These are phyloP conservation scores for Xylariaceae sp. DNA, from an alignment of 2,329 filamentous ascomycete species.

Conservation along the genomic window DNA sequence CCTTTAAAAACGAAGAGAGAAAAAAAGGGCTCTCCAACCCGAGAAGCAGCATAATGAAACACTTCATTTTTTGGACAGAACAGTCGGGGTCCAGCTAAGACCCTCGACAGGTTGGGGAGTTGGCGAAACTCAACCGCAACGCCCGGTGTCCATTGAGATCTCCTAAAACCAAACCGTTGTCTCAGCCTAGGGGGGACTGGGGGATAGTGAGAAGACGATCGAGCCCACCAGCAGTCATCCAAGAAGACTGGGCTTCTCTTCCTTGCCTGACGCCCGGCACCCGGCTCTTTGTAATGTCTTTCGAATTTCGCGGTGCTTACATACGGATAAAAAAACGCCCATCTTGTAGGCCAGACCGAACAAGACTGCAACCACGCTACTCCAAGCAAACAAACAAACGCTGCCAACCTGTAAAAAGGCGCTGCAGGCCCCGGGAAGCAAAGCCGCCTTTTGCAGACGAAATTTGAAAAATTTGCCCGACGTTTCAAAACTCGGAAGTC, in stretches of 20 bases:
- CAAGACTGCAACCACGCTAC: constrained; percentile 28
- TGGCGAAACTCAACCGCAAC: neutral
- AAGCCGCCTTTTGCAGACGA: constrained; percentile 24
- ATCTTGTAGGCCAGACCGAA: constrained; percentile 20
- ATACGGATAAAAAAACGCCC: neutral
- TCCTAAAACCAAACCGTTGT: neutral
- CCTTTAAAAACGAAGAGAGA: neutral
- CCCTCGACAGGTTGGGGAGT: neutral
- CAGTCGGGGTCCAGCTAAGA: constrained; percentile 2
- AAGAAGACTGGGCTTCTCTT: neutral
- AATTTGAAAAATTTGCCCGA: constrained; percentile 1
- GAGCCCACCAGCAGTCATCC: neutral
- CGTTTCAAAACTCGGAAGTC: constrained; percentile 14
- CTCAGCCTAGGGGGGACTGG: neutral
- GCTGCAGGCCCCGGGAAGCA: constrained; percentile 21
- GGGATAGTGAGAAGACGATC: neutral
- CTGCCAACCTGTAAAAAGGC: constrained; percentile 21
- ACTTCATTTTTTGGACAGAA: neutral
- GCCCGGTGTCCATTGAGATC: neutral
- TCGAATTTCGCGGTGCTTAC: neutral
- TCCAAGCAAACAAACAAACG: constrained; percentile 31
- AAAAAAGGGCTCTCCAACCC: neutral
- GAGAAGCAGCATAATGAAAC: neutral
- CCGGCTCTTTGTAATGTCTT: constrained; percentile 1
- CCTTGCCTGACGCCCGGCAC: neutral